Evolutionary conservation across 768 basidiomycete genomes (phyloP), one percentile per base, ranked within the genome.

Genomic region (Cyclocybe cylindracea): DNA sequence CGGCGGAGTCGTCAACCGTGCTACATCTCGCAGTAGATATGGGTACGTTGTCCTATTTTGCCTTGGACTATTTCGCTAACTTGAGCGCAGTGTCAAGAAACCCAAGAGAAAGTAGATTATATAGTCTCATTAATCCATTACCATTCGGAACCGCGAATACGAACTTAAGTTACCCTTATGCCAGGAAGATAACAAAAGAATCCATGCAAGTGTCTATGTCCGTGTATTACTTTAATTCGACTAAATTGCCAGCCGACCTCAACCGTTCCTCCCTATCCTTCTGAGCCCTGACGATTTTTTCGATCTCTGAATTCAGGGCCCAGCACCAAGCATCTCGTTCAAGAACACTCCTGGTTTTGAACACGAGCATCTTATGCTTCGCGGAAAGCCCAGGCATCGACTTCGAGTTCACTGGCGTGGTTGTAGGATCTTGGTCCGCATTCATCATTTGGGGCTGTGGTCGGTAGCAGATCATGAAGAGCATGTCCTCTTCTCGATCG

Each of bases 241-340:
- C 64, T 53, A 91, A 62, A 49, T 75, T 77, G 7, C 92, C 93
- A 8, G 76, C 76, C 47, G 85, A 80, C 63, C 88, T 78, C 61
- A 91, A 66, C 58, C 67, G 78, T 38, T 75, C 77, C 66, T 95
- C 94, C 57, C 91, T 74, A 14, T 78, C 80, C 54, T 64, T 72
- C 60, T 85, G 82, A 7, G 70, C 70, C 62, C 91, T 75, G 36
- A 83, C 83, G 10, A 89, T 70, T 65, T 84, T 85, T 70, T 98
- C 94, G 55, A 97, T 93, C 71, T 96, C 93, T 40, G 81, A 82
- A 54, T 91, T 94, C 59, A 98, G 70, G 1, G 91, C 92, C 89
- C 91, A 97, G 60, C 93, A 93, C 95, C 95, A 98, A 29, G 87
- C 79, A 67, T 98, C 94, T 29, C 95, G 76, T 68, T 98, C 96